Conservation (phyloP, 495 filamentous ascomycete species). For the Trichoderma gamsii region DNA sequence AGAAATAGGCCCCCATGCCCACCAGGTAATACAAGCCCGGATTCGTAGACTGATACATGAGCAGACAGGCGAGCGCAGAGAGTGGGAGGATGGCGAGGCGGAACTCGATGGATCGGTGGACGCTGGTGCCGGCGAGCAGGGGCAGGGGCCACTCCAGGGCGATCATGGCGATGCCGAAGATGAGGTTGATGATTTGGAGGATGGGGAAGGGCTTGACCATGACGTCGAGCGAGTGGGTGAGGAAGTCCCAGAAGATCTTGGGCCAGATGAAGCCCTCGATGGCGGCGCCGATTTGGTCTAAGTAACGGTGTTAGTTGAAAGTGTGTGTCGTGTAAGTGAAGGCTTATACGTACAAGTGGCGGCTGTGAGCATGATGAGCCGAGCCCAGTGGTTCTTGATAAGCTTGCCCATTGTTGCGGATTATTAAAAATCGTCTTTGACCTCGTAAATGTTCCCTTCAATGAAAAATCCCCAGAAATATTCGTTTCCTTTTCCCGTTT, state of each 20-base stretch:
- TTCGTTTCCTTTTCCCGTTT: not conserved
- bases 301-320: slow-evolving; percentile 17
- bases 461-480: slow-evolving; percentile 19
- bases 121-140: slow-evolving; percentile 54
- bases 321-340: not conserved
- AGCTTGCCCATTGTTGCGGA: slow-evolving; percentile 73
- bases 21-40: slow-evolving; percentile 88
- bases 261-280: slow-evolving; percentile 95
- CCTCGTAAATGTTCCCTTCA: slow-evolving; percentile 22
- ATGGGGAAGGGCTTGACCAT: slow-evolving; percentile 83
- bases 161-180: slow-evolving; percentile 73
- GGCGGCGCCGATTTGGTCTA: slow-evolving; percentile 77
- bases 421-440: slow-evolving; percentile 3
- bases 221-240: slow-evolving; percentile 81
- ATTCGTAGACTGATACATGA: slow-evolving; percentile 91
- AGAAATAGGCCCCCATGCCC: slow-evolving; percentile 84
- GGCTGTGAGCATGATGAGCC: slow-evolving; percentile 82
- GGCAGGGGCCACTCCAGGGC: slow-evolving; percentile 89
- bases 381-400: slow-evolving; percentile 98
- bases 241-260: slow-evolving; percentile 97
- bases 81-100: slow-evolving; percentile 81
- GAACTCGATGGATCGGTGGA: slow-evolving; percentile 84
- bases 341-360: slow-evolving; percentile 61
- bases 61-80: slow-evolving; percentile 60
- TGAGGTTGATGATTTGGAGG: slow-evolving; percentile 91